A percentile compares a stretch with the other conserved stretches of the same genome.
Evolutionary conservation across 768 basidiomycete genomes (phyloP).

Genomic region (Collybia nuda): DNA sequence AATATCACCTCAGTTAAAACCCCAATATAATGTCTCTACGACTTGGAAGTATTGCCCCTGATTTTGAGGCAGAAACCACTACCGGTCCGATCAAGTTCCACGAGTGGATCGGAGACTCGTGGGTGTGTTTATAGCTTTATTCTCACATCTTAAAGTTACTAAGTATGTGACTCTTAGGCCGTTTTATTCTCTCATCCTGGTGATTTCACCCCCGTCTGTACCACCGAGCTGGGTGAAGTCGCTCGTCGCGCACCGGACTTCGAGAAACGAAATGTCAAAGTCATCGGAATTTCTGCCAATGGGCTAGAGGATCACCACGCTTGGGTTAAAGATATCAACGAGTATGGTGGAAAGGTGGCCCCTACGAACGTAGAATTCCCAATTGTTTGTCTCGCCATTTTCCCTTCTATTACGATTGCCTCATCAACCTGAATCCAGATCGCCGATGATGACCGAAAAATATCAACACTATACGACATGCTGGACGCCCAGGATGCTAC

Average conservation of each 20-base stretch:
- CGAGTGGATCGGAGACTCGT: constrained; percentile 86
- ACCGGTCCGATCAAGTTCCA: constrained; percentile 88
- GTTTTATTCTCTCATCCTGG: constrained; percentile 95
- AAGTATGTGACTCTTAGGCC: constrained; percentile 42
- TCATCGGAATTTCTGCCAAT: constrained; percentile 94
- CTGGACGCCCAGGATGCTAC: constrained; percentile 93
- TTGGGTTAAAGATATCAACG: constrained; percentile 90
- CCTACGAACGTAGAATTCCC: constrained; percentile 87
- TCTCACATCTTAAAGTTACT: constrained; percentile 4
- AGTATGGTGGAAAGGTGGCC: constrained; percentile 65
- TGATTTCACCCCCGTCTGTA: constrained; percentile 92
- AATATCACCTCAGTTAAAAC: neutral
- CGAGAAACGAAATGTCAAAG: constrained; percentile 83
- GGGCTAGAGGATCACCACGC: constrained; percentile 77
- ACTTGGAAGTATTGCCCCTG: constrained; percentile 85
- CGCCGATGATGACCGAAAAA: constrained; percentile 84
- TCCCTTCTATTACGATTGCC: neutral
- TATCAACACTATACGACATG: constrained; percentile 92
- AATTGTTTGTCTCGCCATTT: constrained; percentile 58
- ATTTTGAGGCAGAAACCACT: constrained; percentile 92
- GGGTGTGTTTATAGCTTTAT: constrained; percentile 51
- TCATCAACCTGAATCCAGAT: constrained; percentile 50
- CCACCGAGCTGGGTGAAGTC: constrained; percentile 96
- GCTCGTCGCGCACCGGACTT: constrained; percentile 87
- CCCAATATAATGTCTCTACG: constrained; percentile 58